Conservation (phyloP, 176 grass and related monocot species). For the Cenchrus purpureus region DNA sequence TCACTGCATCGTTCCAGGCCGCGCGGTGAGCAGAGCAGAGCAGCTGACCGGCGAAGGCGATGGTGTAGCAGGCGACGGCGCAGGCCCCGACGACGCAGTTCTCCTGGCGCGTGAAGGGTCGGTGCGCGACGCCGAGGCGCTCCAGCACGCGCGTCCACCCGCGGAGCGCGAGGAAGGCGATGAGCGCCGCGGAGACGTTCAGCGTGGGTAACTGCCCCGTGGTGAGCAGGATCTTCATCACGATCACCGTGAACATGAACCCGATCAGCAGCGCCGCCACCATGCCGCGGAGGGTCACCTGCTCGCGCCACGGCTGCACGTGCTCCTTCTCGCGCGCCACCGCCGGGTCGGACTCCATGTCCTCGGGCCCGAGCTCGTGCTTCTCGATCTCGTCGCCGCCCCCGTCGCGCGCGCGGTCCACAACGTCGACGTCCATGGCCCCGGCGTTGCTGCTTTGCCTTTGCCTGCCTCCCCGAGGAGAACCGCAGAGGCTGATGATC, state of each 20-base stretch:
- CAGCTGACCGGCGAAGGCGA: constrained; percentile 66
- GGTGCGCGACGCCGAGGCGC: constrained; percentile 58
- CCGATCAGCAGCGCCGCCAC: constrained; percentile 67
- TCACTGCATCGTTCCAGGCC: no score
- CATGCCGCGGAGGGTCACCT: constrained; percentile 71
- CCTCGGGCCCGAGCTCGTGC: not conserved
- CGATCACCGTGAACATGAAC: constrained; percentile 80
- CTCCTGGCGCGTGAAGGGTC: constrained; percentile 90
- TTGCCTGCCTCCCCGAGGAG: not conserved
- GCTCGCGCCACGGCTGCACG: constrained; percentile 65
- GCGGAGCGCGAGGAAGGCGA: constrained; percentile 76
- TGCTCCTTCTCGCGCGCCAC: constrained; percentile 11
- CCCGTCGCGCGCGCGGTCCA: no score
- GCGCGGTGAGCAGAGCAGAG: not conserved
- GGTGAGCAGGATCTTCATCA: constrained; percentile 83
- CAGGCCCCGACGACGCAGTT: constrained; percentile 92
- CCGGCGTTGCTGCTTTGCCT: not conserved
- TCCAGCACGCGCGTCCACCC: constrained; percentile 68
- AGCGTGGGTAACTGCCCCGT: constrained; percentile 86
- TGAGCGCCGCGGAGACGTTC: constrained; percentile 86
- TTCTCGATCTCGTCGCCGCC: constrained; percentile 38
- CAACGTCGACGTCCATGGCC: constrained; percentile 19
- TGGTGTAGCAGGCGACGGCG: constrained; percentile 92
- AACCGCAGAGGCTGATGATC: not conserved
- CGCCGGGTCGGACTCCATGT: constrained; percentile 49